These are phyloP conservation scores for Dittrichia graveolens DNA, from an alignment of 129 eudicot genomes.

Conservation along the genomic window DNA sequence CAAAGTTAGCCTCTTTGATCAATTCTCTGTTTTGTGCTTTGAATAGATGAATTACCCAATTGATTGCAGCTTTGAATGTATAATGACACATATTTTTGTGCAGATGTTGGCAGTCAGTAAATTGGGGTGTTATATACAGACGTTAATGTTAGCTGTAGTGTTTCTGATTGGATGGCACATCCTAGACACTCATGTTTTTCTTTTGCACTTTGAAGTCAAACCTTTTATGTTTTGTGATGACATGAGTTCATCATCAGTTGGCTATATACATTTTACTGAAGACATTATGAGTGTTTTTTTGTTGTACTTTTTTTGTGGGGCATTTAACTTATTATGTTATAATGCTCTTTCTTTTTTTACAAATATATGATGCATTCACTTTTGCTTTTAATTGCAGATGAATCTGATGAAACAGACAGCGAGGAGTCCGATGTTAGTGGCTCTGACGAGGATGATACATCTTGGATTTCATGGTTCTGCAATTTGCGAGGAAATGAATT, in stretches of 20 bases:
- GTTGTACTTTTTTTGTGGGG: constrained; percentile 20
- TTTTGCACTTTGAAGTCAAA: background rate
- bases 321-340: background rate
- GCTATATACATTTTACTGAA: background rate
- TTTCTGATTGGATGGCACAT: background rate
- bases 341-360: background rate
- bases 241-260: background rate
- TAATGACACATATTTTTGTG: background rate
- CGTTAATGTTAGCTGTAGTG: background rate
- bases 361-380: constrained; percentile 10
- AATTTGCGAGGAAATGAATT: constrained; percentile 86
- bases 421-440: constrained; percentile 94
- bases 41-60: background rate
- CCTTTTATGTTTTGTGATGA: constrained; percentile 1
- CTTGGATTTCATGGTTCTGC: constrained; percentile 96
- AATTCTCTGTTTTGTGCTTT: background rate
- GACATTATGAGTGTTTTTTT: background rate
- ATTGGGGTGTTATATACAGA: background rate
- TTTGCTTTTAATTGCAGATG: constrained; percentile 48
- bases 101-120: background rate
- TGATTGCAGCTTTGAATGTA: constrained; percentile 1
- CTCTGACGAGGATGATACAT: constrained; percentile 86
- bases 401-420: constrained; percentile 88
- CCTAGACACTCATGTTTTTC: background rate
- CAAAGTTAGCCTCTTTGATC: background rate